Evolutionary conservation across 2,329 filamentous ascomycete species (phyloP), one percentile per base, ranked within the genome.

Genomic region (Pseudogymnoascus sp.): DNA sequence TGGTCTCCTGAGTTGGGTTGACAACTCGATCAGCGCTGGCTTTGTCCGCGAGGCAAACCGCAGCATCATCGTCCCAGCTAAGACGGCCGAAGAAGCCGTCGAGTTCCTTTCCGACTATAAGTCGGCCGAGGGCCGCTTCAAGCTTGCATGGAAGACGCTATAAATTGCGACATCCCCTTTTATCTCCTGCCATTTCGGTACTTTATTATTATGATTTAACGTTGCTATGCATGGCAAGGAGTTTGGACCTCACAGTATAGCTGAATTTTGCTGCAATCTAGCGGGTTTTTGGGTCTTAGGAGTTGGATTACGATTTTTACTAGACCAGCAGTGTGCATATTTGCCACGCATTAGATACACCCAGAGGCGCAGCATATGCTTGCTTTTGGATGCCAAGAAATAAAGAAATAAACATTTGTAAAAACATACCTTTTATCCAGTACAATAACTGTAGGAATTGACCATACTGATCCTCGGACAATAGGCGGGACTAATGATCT

Each of bases 1-100:
- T 73, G 92, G 92, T 0, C 77, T 99, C 64, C 74, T 97, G 63
- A 75, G 82, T 59, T 97, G 92, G 93, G 84, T 97, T 63, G 79
- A 82, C 70, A 89, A 84, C 66, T 86, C 89, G 7, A 87, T 94
- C 4, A 77, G 82, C 61, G 82, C 87, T 64, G 90, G 90, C 0
- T 97, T 97, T 71, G 85, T 99, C 58, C 81, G 81, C 60, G 74
- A 78, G 35, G 83, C 78, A 17, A 93, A 92, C 74, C 84, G 81
- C 58, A 78, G 81, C 9, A 97, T 99, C 66, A 76, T 97, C 68
- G 85, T 88, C 1, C 89, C 93, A 71, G 91, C 90, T 5, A 81
- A 80, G 68, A 84, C 81, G 58, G 82, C 88, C 1, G 85, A 89
- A 47, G 87, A 89, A 61, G 91, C 92, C 11, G 80, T 96, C 65